Evolutionary conservation across 257 asterid genomes (phyloP), one percentile per base, ranked within the genome.

Genomic region (Henckelia pumila): DNA sequence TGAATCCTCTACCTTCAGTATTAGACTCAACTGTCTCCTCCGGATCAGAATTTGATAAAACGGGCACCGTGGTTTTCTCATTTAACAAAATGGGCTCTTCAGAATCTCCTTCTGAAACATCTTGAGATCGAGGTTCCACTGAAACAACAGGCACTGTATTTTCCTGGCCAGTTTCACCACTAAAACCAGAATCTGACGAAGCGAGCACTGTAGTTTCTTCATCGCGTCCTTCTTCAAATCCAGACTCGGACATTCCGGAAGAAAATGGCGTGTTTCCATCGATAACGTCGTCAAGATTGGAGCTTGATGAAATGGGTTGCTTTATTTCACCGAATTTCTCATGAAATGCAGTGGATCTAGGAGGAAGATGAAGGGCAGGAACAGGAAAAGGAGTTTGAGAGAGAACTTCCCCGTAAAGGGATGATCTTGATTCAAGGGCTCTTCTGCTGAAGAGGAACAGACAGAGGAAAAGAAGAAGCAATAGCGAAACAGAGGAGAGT

Each of bases 381-480:
- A 63, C 67, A 40, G 74, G 37, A 10, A 63, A 64, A 40, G 74
- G 74, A 49, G 71, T 37, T 71, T 58, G 58, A 19, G 89, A 65
- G 71, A 70, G 59, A 66, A 75, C 56, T 61, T 83, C 76, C 61
- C 73, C 60, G 82, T 82, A 76, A 28, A 74, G 44, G 61, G 73
- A 61, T 61, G 81, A 61, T n/a, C 69, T 73, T 65, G 89, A 75
- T 11, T 84, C 77, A 13, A 93, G 81, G 73, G 75, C 72, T 29
- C 71, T 67, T 71, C 60, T 66, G 88, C 50, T 77, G 74, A 85
- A 73, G 75, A 84, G 59, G 81, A 81, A 76, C 52, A 81, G 50
- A 78, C 82, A 82, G 63, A 86, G 29, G 79, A 73, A 63, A 64
- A 77, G 69, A 23, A 88, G 59, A 28, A 86, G 75, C 40, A 89